Conservation (phyloP, 495 filamentous ascomycete species). For the Apodospora peruviana region DNA sequence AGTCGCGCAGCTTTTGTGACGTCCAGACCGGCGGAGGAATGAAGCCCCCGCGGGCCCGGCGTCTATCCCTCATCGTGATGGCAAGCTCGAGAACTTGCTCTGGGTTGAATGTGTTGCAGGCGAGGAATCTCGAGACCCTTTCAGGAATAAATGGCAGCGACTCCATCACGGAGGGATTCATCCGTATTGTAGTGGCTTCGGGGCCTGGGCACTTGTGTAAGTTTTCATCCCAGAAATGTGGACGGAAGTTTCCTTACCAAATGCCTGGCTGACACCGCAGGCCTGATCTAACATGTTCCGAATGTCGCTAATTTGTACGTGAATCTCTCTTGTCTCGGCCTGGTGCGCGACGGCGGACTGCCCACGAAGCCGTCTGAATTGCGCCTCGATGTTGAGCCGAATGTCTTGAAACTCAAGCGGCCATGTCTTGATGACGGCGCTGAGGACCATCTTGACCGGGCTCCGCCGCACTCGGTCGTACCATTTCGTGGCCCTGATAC, state of each 20-base stretch:
- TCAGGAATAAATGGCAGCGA: background rate
- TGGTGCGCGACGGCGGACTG: background rate
- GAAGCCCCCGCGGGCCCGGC: too few relatives aligned
- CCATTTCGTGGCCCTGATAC: conserved; percentile 24
- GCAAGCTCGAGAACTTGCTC: background rate
- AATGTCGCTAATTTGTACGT: background rate
- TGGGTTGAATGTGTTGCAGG: background rate
- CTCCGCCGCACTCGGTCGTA: conserved; percentile 15
- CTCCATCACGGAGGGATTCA: background rate
- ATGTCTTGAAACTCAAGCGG: conserved; percentile 8
- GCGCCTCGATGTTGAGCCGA: background rate
- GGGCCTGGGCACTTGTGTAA: too few relatives aligned
- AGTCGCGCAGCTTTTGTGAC: background rate
- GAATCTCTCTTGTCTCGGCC: background rate
- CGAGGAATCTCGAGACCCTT: background rate
- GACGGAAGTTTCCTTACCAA: background rate
- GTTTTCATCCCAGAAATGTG: background rate
- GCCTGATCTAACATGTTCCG: background rate
- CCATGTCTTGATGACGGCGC: conserved; percentile 3
- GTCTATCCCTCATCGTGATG: background rate
- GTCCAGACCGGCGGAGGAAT: background rate
- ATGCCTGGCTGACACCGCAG: background rate
- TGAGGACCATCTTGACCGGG: background rate
- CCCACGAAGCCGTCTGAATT: conserved; percentile 1
- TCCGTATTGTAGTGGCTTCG: too few relatives aligned